Base-by-base conservation (phyloP, 2,329 filamentous ascomycete genomes). In the Saccharata proteae region DNA sequence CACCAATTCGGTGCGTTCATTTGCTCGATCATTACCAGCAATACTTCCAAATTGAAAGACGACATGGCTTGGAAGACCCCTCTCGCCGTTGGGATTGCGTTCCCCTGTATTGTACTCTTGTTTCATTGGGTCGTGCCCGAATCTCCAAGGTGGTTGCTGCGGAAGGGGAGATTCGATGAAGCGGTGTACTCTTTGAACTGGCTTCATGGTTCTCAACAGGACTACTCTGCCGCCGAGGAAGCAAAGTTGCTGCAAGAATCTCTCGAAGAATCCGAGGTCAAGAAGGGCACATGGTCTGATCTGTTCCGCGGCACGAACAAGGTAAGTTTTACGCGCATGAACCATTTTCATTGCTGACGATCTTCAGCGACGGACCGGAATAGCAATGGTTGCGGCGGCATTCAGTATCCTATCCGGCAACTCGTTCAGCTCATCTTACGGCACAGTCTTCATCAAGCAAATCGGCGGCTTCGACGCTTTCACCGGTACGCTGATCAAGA, bases 331-430 rank as follows among this genome's bases (percentile, higher is more conserved):
- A 7, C 5, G 12, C 4, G 9, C 7, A 7, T 16, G 12, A 13
- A 25, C 9, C 12, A 25, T 7, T 14, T 46, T 65, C 36, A 30
- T n/a, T 19, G 6, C 26, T 30, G 21, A 37, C 16, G 4, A 3
- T 5, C 26, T 23, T 19, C 25, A 38, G 21, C 38, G 35, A 20
- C 23, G 38, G 22, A 40, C 36, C 3, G 9, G 26, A 4, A 34
- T 40, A 13, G 35, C 35, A 8, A 29, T 44, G 13, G 32, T 30
- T 4, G 32, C 39, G 3, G 40, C 35, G 2, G 26, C 36, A 13
- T 41, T 43, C 27, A 38, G 40, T 6, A 38, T 42, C 22, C 19
- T 38, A 6, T 41, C 41, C 9, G 41, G 41, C 8, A 37, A 40
- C 21, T 35, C 34, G 14, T 41, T 44, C 24, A 31, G 32, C 16